A percentile compares a stretch with the other conserved stretches of the same genome.
Conservation (phyloP, 202 grass and related monocot genomes). For the Eragrostis tef region DNA sequence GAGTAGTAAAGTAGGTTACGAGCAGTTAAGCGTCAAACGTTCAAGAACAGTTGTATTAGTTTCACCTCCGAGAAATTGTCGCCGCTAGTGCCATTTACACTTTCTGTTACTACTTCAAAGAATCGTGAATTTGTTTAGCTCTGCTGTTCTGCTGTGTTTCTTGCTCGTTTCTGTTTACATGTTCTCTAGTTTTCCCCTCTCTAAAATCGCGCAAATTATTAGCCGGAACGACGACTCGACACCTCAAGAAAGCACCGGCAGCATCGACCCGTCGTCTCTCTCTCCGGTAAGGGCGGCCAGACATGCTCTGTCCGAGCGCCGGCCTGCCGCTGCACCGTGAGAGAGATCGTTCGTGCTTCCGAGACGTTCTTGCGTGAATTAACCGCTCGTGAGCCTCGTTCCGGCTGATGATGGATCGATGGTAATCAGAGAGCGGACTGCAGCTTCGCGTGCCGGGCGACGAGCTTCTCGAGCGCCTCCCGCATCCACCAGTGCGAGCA, state of each 20-base stretch:
- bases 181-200: too few relatives aligned
- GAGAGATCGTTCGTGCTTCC: conserved; percentile 19
- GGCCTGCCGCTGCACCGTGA: conserved; percentile 59
- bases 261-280: conserved; percentile 12
- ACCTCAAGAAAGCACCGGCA: conserved; percentile 28
- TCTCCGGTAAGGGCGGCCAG: conserved; percentile 59
- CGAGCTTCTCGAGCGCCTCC: conserved; percentile 69
- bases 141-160: background rate
- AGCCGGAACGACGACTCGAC: conserved; percentile 21
- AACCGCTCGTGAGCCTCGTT: background rate
- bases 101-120: conserved; percentile 11
- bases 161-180: conserved; percentile 8
- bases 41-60: background rate
- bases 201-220: conserved; percentile 6
- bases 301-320: conserved; percentile 24
- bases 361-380: conserved; percentile 2
- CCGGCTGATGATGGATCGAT: background rate
- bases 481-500: conserved; percentile 86
- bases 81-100: conserved; percentile 16
- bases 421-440: conserved; percentile 29
- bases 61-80: background rate
- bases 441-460: conserved; percentile 45
- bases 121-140: background rate
- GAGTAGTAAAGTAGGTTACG: too few relatives aligned
- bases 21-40: background rate